Conservation (phyloP, 164 flowering plant genomes). For the Berberis vulgaris region DNA sequence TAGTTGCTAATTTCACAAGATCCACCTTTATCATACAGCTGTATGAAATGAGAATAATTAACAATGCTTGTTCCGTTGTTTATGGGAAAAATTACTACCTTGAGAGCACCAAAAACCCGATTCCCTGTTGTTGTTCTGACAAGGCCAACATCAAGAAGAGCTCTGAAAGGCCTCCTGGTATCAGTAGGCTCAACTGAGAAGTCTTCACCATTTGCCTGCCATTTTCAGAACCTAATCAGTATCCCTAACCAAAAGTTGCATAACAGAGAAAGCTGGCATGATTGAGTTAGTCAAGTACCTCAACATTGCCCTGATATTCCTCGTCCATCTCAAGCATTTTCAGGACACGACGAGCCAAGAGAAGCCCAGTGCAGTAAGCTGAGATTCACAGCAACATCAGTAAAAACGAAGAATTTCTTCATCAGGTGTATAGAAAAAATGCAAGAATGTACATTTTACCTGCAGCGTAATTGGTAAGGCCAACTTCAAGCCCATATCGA, state of each 20-base stretch:
- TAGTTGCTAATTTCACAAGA: too few species aligned
- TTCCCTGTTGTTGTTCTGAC: slow-evolving; percentile 40
- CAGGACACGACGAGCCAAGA: slow-evolving; percentile 41
- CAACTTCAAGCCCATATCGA: slow-evolving; percentile 70
- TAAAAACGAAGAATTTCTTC: background rate
- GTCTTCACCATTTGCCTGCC: slow-evolving; percentile 38
- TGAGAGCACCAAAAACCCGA: slow-evolving; percentile 41
- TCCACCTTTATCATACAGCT: too few species aligned
- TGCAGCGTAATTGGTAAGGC: slow-evolving; percentile 86
- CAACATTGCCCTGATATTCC: slow-evolving; percentile 37
- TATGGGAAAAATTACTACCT: slow-evolving; percentile 16
- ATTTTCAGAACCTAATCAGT: background rate
- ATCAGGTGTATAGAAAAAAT: background rate
- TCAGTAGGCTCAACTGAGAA: slow-evolving; percentile 37
- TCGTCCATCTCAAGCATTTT: slow-evolving; percentile 35
- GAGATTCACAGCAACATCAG: background rate
- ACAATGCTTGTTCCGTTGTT: too few species aligned
- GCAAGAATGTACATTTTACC: slow-evolving; percentile 23
- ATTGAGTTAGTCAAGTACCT: slow-evolving; percentile 14
- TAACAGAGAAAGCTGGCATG: background rate
- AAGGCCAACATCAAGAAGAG: slow-evolving; percentile 50
- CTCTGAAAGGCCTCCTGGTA: slow-evolving; percentile 43
- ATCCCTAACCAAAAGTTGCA: background rate
- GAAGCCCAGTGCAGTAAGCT: slow-evolving; percentile 44
- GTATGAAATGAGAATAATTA: too few species aligned